These are phyloP conservation scores for Fusarium foetens DNA, from an alignment of 2,329 filamentous ascomycete species.

Conservation along the genomic window DNA sequence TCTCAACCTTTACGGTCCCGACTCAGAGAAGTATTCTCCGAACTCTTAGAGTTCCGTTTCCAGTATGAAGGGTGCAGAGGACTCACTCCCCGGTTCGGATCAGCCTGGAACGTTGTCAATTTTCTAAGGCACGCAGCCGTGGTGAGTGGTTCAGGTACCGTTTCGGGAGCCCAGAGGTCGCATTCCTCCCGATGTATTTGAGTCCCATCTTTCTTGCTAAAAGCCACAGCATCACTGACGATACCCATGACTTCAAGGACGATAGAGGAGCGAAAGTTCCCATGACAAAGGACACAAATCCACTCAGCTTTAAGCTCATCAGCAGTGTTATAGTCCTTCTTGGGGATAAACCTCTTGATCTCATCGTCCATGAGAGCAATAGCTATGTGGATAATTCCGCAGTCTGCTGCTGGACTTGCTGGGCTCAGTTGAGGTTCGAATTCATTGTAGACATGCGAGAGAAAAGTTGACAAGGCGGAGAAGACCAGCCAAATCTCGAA, in stretches of 20 bases:
- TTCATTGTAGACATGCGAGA: conserved; percentile 12
- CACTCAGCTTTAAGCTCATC: conserved; percentile 11
- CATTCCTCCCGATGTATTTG: conserved; percentile 17
- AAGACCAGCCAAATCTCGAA: conserved; percentile 27
- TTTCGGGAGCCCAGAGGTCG: neutral
- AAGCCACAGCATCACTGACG: neutral
- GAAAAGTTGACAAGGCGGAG: conserved; percentile 28
- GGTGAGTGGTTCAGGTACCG: neutral
- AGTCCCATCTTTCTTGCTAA: neutral
- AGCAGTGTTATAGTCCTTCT: neutral
- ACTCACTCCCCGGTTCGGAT: neutral
- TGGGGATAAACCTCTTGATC: conserved; percentile 1
- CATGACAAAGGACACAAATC: conserved; percentile 1
- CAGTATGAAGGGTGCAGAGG: neutral
- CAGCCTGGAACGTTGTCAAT: neutral
- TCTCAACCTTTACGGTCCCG: neutral
- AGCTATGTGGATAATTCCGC: neutral
- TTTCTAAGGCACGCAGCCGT: neutral
- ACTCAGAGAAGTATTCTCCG: neutral
- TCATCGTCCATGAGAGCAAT: conserved; percentile 19
- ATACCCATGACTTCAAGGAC: conserved; percentile 8
- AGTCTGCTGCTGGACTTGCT: neutral
- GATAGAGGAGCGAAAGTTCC: neutral
- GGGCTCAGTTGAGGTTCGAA: neutral
- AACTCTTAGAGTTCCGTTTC: neutral